Evolutionary conservation across 768 basidiomycete species (phyloP).

Genomic region (Rhizopogon rudus): DNA sequence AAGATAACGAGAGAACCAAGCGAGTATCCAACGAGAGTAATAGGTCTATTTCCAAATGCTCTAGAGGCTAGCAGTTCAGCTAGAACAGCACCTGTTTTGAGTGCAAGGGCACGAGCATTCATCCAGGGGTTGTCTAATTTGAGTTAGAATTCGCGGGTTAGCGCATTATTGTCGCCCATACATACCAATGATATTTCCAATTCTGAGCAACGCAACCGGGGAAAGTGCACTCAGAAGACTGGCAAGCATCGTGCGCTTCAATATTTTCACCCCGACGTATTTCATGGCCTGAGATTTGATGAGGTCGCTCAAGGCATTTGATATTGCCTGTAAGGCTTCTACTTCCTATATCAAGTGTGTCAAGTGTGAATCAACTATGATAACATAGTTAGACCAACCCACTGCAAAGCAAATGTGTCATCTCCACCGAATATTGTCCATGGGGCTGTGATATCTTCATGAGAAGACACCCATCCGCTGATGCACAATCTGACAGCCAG

Average conservation of each 20-base stretch:
- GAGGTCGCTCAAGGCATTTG: constrained; percentile 39
- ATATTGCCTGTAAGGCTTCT: constrained; percentile 44
- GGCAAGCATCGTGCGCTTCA: constrained; percentile 48
- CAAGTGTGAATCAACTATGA: background rate
- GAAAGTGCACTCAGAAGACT: constrained; percentile 44
- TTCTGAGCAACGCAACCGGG: constrained; percentile 44
- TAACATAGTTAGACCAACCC: constrained; percentile 33
- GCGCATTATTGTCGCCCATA: background rate
- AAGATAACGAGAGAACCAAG: constrained; percentile 53
- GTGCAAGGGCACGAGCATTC: constrained; percentile 46
- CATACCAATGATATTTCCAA: constrained; percentile 51
- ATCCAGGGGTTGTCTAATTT: constrained; percentile 54
- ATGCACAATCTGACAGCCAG: constrained; percentile 49
- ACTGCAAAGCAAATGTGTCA: constrained; percentile 53
- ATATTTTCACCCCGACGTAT: constrained; percentile 43
- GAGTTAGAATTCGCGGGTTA: background rate
- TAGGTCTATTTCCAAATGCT: constrained; percentile 49
- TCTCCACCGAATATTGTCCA: constrained; percentile 47
- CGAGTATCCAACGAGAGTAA: constrained; percentile 53
- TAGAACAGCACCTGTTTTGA: constrained; percentile 50
- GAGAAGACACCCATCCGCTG: constrained; percentile 47
- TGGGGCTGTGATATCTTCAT: constrained; percentile 43
- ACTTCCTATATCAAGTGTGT: constrained; percentile 38
- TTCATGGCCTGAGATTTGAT: constrained; percentile 45
- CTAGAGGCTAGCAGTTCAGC: constrained; percentile 45